Evolutionary conservation across 2,329 filamentous ascomycete species (phyloP), one percentile per base, ranked within the genome.

Genomic region (Chaetomium sp.): DNA sequence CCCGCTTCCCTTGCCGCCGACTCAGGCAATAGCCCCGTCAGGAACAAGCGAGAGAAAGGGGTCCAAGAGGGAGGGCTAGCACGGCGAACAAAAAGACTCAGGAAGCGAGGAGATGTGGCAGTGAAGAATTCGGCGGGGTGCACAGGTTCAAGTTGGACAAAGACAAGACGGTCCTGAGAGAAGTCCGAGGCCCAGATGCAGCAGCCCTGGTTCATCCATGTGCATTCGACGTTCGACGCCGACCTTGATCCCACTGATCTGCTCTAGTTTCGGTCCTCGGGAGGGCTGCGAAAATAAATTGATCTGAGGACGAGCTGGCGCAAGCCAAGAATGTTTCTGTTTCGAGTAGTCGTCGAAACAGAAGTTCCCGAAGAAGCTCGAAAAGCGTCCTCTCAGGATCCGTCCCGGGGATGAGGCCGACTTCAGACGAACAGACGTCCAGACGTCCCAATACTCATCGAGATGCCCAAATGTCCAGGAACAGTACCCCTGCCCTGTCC

Each of bases 321-420:
- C 52, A 36, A 45, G 46, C 46, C n/a, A 49, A 38, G 46, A 38
- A 19, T 45, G 40, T 49, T 41, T 49, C 52, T 45, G 40, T 49
- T 41, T 49, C 52, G 33, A 48, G 10, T 19, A 45, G 27, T 41
- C 27, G 35, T 41, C 37, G 47, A 49, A 33, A 48, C 45, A 48
- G 36, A n/a, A 5, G 44, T n/a, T 8, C 3, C 40, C 40, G 40
- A 42, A n/a, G 11, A 42, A 6, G 11, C 40, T 6, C 40, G n/a
- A 9, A 33, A 11, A 2, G 10, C n/a, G 35, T 11, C 40, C 32
- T 11, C 46, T n/a, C 45, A 19, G 45, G 10, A 19, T 19, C 33
- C 45, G 8, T 4, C 19, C 19, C 19, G 3, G 19, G 19, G 19
- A 27, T 27, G 19, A 27, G 19, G 19, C 19, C 19, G 19, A 27